Base-by-base conservation (phyloP, 352 stramenopile species). In the Phytopythium chamaehyphon region DNA sequence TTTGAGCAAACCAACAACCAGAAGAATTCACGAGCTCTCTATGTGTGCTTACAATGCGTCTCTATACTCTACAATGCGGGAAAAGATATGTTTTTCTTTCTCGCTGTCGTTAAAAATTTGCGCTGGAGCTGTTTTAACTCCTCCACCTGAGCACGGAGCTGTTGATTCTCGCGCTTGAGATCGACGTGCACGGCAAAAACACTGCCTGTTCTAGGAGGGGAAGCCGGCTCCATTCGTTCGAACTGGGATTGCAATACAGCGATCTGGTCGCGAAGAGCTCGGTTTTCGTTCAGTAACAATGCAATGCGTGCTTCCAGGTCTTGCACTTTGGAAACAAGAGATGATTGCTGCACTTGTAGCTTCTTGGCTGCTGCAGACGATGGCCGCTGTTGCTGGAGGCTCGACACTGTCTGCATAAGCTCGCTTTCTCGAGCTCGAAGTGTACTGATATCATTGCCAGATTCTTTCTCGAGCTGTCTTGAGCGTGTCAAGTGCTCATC, bases 71-170 rank as follows among this genome's bases (percentile, higher is more conserved):
- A 33, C 28, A 33, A 44, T 44, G 68, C 66, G 2, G 75, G 73
- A 36, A 89, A 88, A 33, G 59, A 71, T 61, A 90, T 85, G 38
- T 64, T 87, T 50, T 81, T 86, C 56, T 89, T 91, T 51, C 83
- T 88, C 18, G 71, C 76, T n/a, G 71, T 73, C 5, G 74, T 83
- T 35, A 88, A 61, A 52, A 85, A 89, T 38, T 69, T 67, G 39
- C 73, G 72, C 55, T 90, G 74, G 2, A 89, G 55, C 31, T 74
- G 66, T 47, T 91, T 85, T 52, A 91, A 67, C 54, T 91, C 81
- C 23, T 88, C 71, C 11, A 91, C 57, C 57, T 89, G 80, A 19
- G 66, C 51, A n/a, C 65, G 59, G 26, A 91, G 47, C 47, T 84
- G 69, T 37, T 69, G 71, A 43, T 91, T 91, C 51, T 91, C 81